phyloP scores from a whole-genome alignment of 352 stramenopile species.

The Peronospora belbahrii region DNA sequence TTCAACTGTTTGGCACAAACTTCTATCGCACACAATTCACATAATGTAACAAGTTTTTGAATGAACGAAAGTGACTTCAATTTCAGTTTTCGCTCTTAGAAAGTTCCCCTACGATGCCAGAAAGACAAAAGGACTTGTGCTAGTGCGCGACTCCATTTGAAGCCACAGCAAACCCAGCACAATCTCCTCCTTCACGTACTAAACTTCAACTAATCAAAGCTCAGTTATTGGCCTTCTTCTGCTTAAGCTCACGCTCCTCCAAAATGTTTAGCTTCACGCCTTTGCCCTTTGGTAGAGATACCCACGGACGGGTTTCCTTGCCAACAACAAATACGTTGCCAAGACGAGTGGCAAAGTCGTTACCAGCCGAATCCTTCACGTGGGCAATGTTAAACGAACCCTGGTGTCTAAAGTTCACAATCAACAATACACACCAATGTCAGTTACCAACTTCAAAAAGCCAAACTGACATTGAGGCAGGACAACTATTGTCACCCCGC shows the following conservation, averaged over 20 bases:
- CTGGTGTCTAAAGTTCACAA: conserved; percentile 83
- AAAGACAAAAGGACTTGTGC: not conserved
- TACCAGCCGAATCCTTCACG: conserved; percentile 95
- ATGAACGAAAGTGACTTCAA: conserved; percentile 23
- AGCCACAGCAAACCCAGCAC: conserved; percentile 14
- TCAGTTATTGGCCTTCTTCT: conserved; percentile 75
- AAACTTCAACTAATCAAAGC: conserved; percentile 2
- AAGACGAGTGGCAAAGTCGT: conserved; percentile 96
- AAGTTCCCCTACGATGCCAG: conserved; percentile 27
- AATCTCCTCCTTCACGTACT: conserved; percentile 5
- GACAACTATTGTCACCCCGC: not conserved
- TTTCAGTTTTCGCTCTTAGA: conserved; percentile 30
- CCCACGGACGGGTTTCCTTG: conserved; percentile 85
- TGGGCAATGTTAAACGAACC: conserved; percentile 99
- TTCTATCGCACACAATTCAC: not conserved
- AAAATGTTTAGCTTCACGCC: conserved; percentile 99
- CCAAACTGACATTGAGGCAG: conserved; percentile 1
- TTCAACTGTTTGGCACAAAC: too few relatives aligned
- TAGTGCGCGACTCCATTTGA: conserved; percentile 11
- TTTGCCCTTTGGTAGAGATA: conserved; percentile 97
- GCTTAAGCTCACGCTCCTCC: conserved; percentile 86
- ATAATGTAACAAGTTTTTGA: not conserved
- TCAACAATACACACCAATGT: conserved; percentile 19
- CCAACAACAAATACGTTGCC: conserved; percentile 98
- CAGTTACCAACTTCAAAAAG: conserved; percentile 7